Conservation (phyloP, 1,284 basidiomycete genomes). For the Mycena sp. region DNA sequence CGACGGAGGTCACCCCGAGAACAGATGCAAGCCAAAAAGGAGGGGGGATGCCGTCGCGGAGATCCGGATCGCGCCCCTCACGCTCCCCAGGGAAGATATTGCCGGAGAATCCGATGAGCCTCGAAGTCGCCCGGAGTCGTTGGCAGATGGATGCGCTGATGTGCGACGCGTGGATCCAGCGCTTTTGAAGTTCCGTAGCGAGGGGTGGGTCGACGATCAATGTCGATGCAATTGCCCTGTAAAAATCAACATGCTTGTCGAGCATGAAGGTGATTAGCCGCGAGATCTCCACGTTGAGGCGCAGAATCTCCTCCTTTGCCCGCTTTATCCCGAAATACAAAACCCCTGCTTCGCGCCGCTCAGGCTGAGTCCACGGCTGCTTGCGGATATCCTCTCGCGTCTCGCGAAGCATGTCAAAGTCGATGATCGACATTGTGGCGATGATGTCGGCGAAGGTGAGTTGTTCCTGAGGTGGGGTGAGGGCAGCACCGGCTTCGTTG, state of each 20-base stretch:
- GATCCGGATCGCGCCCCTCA: too few relatives aligned
- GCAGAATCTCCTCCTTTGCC: slow-evolving; percentile 9
- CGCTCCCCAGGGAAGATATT: too few relatives aligned
- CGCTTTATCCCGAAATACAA: slow-evolving; percentile 7
- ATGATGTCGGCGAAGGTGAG: background rate
- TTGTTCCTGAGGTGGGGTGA: background rate
- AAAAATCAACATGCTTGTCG: background rate
- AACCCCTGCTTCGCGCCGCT: background rate
- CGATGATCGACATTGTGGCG: background rate
- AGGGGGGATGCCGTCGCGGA: too few relatives aligned
- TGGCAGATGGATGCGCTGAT: too few relatives aligned
- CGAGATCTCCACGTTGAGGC: slow-evolving; percentile 18
- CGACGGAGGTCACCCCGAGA: too few relatives aligned
- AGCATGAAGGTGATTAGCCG: slow-evolving; percentile 17
- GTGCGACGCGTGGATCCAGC: too few relatives aligned
- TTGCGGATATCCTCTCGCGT: background rate
- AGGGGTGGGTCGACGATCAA: background rate
- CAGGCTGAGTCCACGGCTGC: background rate
- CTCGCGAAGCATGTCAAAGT: background rate
- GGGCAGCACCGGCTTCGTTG: too few relatives aligned
- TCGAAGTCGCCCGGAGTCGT: too few relatives aligned
- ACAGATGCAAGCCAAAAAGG: too few relatives aligned
- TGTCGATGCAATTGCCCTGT: background rate
- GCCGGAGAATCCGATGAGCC: too few relatives aligned
- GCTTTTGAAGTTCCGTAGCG: background rate